Base-by-base conservation (phyloP, 352 stramenopile species). In the Phytophthora sansomeana region DNA sequence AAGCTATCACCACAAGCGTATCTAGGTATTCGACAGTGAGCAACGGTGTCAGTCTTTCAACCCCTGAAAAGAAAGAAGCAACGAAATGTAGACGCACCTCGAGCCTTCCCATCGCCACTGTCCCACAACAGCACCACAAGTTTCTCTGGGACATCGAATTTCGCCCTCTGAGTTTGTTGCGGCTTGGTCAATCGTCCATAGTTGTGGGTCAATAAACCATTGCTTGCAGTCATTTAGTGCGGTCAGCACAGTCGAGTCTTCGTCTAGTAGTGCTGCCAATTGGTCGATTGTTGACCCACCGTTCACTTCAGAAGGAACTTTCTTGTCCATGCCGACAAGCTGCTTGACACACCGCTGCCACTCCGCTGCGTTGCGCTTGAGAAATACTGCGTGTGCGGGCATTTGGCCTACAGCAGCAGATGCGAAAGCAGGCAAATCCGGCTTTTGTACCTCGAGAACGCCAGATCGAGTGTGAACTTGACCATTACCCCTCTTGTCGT, bases 71-170 rank as follows among this genome's bases (percentile, higher is more conserved):
- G 21, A 6, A 16, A 10, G 6, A 43, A 48, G 39, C 19, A 8
- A 38, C 9, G 3, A 29, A 4, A 5, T 53, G 29, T 42, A 14
- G 5, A 70, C 69, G 50, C 58, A 84, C 78, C 69, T 78, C 21
- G 71, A 42, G 26, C 72, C 75, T 49, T 85, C 76, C 80, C 80
- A 89, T n/a, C 57, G 63, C 78, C 77, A 90, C 46, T 90, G 61
- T 0, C 81, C 81, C 14, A 90, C 69, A 29, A 77, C 46, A 1
- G 60, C 63, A 11, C 42, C 58, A 53, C 81, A 90, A 4, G 28
- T 49, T 29, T 72, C 48, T 49, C 76, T 85, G 28, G 77, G 78
- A 63, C 81, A 90, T 26, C 55, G 57, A 48, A 90, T 75, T 42
- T 54, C 21, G 6, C 81, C 81, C 11, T 72, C 60, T 13, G 58